These are phyloP conservation scores for Auriscalpium vulgare DNA, from an alignment of 768 basidiomycete genomes.

Conservation along the genomic window DNA sequence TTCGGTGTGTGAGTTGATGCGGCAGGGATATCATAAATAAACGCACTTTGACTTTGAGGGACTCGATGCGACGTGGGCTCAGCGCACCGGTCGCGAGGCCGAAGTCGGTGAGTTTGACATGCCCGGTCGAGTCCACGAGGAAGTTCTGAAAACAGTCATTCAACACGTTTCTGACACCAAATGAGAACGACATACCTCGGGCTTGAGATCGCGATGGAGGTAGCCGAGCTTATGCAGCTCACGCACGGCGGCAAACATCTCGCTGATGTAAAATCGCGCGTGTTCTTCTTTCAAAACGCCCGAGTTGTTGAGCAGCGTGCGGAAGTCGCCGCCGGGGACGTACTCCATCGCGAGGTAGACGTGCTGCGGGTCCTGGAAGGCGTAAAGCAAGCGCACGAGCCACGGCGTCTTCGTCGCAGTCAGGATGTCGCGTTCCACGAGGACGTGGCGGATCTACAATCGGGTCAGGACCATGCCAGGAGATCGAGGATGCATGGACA, in stretches of 20 bases:
- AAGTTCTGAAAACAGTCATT: constrained; percentile 61
- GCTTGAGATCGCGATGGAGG: constrained; percentile 96
- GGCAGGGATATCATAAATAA: not conserved
- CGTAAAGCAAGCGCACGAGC: constrained; percentile 91
- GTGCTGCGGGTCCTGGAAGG: constrained; percentile 87
- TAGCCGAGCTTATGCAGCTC: constrained; percentile 97
- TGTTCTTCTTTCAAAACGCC: constrained; percentile 97
- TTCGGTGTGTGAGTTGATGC: not conserved
- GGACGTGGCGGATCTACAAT: constrained; percentile 87
- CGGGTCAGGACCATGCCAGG: not conserved
- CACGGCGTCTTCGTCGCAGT: constrained; percentile 97
- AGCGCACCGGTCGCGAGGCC: constrained; percentile 94
- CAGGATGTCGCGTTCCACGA: constrained; percentile 95
- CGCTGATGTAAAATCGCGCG: constrained; percentile 92
- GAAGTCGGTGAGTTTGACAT: constrained; percentile 97
- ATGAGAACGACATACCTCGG: constrained; percentile 55
- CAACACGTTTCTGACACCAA: not conserved
- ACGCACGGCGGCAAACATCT: constrained; percentile 93
- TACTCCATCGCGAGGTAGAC: constrained; percentile 99
- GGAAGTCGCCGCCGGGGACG: constrained; percentile 96
- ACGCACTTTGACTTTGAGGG: constrained; percentile 81
- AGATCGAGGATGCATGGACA: not conserved
- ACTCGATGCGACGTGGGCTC: constrained; percentile 91
- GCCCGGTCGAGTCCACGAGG: constrained; percentile 89
- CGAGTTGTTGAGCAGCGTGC: constrained; percentile 94